A percentile compares a stretch with the other conserved stretches of the same genome.
These are phyloP conservation scores for Leccinum fibrillosum DNA, from an alignment of 768 basidiomycete species.

Conservation along the genomic window DNA sequence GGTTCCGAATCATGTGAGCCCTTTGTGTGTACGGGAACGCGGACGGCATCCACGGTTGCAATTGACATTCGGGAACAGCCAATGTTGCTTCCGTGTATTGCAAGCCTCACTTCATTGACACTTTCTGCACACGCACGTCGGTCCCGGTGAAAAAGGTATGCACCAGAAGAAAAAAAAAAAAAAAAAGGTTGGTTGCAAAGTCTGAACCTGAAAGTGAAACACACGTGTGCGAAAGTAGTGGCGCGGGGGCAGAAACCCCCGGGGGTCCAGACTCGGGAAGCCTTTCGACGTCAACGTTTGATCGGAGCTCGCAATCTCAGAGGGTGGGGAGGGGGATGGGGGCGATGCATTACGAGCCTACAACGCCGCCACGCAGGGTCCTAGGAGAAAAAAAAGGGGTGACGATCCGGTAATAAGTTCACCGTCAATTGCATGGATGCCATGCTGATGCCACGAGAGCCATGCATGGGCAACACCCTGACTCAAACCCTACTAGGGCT, in stretches of 20 bases:
- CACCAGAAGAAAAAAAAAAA: no score
- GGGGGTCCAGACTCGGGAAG: no score
- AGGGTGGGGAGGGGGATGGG: neutral
- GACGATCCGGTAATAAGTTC: slow-evolving; percentile 1
- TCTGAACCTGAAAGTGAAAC: neutral
- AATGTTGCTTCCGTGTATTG: no score
- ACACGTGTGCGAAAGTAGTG: no score
- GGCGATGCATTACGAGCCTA: neutral
- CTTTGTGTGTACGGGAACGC: no score
- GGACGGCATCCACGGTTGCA: no score
- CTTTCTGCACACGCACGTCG: no score
- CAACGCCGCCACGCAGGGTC: slow-evolving; percentile 5
- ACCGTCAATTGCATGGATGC: slow-evolving; percentile 16
- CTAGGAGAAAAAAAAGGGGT: neutral
- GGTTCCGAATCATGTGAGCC: no score
- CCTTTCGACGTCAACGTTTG: neutral
- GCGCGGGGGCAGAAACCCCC: no score
- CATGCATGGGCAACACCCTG: slow-evolving; percentile 13
- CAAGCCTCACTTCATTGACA: no score
- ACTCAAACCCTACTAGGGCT: neutral
- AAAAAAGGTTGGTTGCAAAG: neutral
- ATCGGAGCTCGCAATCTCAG: neutral
- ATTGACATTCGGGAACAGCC: no score
- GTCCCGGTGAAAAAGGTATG: no score
- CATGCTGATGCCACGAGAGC: slow-evolving; percentile 18